Percentiles rank a stretch among this genome's conserved stretches.
These are phyloP conservation scores for Orbilia javanica DNA, from an alignment of 2,329 filamentous ascomycete genomes.

Conservation along the genomic window DNA sequence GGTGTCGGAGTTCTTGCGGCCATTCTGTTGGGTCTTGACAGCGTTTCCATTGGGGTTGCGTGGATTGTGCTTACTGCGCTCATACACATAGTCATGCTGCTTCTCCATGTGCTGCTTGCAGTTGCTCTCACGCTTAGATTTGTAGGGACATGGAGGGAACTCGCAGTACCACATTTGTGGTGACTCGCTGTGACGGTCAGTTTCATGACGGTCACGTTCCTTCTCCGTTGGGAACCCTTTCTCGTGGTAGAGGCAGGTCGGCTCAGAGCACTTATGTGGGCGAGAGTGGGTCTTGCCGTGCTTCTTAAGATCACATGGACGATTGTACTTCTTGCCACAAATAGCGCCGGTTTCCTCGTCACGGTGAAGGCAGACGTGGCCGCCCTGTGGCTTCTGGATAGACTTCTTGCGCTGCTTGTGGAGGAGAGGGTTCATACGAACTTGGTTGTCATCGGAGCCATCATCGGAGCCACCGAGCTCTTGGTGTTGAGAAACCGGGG, in stretches of 20 bases:
- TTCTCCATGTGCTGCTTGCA: conserved; percentile 99
- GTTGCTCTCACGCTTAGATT: conserved; percentile 94
- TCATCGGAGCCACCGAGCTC: conserved; percentile 65
- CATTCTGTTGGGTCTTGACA: conserved; percentile 36
- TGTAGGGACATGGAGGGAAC: conserved; percentile 87
- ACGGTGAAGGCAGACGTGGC: conserved; percentile 93
- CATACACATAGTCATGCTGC: conserved; percentile 88
- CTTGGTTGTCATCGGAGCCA: conserved; percentile 48
- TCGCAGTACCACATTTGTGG: conserved; percentile 86
- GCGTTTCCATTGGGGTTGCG: conserved; percentile 55
- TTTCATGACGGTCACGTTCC: conserved; percentile 93
- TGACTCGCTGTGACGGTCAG: conserved; percentile 89
- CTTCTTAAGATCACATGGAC: conserved; percentile 96
- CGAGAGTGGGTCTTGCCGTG: conserved; percentile 98
- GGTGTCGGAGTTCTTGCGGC: conserved; percentile 53
- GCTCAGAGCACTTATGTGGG: conserved; percentile 89
- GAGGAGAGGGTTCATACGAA: conserved; percentile 31
- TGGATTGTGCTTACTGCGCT: conserved; percentile 87
- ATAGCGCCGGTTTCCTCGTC: conserved; percentile 86
- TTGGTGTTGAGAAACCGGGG: conserved; percentile 67
- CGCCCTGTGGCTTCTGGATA: conserved; percentile 70
- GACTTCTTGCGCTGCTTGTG: conserved; percentile 75
- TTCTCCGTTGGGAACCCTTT: conserved; percentile 98
- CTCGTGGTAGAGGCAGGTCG: conserved; percentile 88
- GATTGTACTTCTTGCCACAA: conserved; percentile 93